Evolutionary conservation across 768 basidiomycete genomes (phyloP), one percentile per base, ranked within the genome.

Genomic region (Hygrophorus pudorinus): DNA sequence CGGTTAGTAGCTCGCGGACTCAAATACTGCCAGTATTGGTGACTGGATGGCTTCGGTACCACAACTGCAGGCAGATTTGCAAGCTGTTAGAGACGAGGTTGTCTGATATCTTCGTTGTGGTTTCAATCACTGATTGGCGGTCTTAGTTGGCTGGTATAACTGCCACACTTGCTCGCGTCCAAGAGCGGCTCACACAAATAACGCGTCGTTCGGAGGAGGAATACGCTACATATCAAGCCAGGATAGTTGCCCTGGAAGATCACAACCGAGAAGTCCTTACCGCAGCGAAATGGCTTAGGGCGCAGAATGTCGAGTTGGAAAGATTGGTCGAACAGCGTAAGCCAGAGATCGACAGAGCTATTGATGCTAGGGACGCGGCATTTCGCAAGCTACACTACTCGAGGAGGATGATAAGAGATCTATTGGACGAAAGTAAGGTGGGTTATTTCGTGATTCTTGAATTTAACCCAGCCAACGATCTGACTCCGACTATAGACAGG

Each of bases 391-490:
- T 68, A 53, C 63, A 38, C 45, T 61, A 67, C 38, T 58, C 69
- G 21, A 57, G 62, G 14, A 66, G 61, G 47, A 64, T 73, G 11
- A 59, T 75, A 43, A 52, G 59, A 31, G 64, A 68, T 46, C 55
- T 76, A 21, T 41, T 75, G 12, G 58, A 66, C 21, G 68, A 72
- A 38, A 43, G 24, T 45, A 59, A 62, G 36, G 65, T 67, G 56
- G 59, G 67, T 52, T 53, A 49, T 34, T 44, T 47, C n/a, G 29
- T 36, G 24, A 24, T 24, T 24, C 24, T 24, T 24, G 24, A 3
- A 24, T 24, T 24, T 24, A 7, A 7, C 24, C 7, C 24, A 24
- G 4, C 24, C 24, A 7, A 24, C 24, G 24, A 36, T 36, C 31
- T 40, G 21, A 48, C 47, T n/a, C 33, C 24, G 28, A 30, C 12